Evolutionary conservation across 2,329 filamentous ascomycete genomes (phyloP), one percentile per base, ranked within the genome.

Genomic region (Alternaria hordeiaustralica): DNA sequence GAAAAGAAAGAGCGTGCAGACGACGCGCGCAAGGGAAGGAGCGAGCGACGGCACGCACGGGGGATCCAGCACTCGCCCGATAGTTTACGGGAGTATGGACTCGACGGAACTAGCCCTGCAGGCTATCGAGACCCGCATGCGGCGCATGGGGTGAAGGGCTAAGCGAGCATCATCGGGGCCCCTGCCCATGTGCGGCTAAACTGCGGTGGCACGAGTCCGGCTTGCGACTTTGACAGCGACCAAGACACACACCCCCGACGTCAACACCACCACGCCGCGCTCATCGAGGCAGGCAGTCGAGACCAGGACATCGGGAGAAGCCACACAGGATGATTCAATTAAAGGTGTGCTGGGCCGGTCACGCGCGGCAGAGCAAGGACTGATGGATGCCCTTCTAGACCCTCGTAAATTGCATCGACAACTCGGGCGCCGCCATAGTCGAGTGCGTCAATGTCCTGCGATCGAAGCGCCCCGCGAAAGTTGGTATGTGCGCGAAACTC

Each of bases 361-460:
- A 15, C 18, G 13, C 23, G 54, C 61, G 58, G 66, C 62, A 62
- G 62, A 54, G 67, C 60, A 61, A 62, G 54, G 67, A 65, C 77
- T 77, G 67, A 98, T 97, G 93, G 71, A 68, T 47, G 62, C 45
- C 62, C 65, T 65, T 84, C 69, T 81, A 85, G 96, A 92, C 94
- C 80, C 93, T 99, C 89, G 88, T 99, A 76, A 97, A 96, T 84
- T 98, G 96, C 90, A 98, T 99, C 89, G 96, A 99, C 90, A 99
- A 97, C 86, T 98, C 96, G 70, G 96, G 96, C 80, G 96, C 96
- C 73, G 94, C 96, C 75, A 87, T 99, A 71, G 96, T 98, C 83
- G 96, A 99, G 85, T 99, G 96, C 84, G 92, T 92, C 80, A 91
- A 95, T 80, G 92, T 98, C 67, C 86, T 99, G 76, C 93, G 93